Base-by-base conservation (phyloP, 768 basidiomycete species). In the Strobilomyces dryophilus region DNA sequence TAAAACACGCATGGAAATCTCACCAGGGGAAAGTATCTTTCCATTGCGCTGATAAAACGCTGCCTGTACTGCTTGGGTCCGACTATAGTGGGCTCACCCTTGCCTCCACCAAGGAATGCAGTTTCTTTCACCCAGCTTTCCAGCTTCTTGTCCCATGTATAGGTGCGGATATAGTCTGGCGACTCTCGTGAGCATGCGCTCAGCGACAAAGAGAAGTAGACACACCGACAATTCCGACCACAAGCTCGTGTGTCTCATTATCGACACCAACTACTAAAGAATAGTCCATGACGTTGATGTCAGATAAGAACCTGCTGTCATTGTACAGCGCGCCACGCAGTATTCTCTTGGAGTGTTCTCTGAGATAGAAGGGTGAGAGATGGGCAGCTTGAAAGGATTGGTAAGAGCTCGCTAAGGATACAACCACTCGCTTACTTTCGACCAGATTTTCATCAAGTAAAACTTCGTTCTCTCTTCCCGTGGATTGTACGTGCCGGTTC, bases 111-210 rank as follows among this genome's bases (percentile, higher is more conserved):
- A 21, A 98, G 75, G 71, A 95, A 93, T 0, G 90, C 80, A 2
- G 92, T 87, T 61, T 98, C 97, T 66, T 98, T 99, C 41, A 98
- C 92, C 94, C 92, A 97, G 55, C 87, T 98, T 73, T 98, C 97
- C 17, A 99, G 74, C 61, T 93, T 94, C 75, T 99, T 99, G 74
- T 99, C 97, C 93, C 93, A 97, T 0, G 92, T 95, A 65, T 95
- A 95, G 4, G 93, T 94, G 9, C 94, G 87, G 58, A 95, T 91
- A 64, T 93, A 97, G 68, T 97, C 93, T 95, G 50, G 24, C 3
- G 24, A 43, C 35, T 9, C 41, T 20, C 18, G 31, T 61, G 43
- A 66, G 45, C 44, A 52, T 5, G 6, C 9, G 21, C 31, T 14
- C 15, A 52, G 58, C 11, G 60, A 21, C 7, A 35, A 29, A 21